Evolutionary conservation across 306 rosid species (phyloP).

Genomic region (Rosa chinensis): DNA sequence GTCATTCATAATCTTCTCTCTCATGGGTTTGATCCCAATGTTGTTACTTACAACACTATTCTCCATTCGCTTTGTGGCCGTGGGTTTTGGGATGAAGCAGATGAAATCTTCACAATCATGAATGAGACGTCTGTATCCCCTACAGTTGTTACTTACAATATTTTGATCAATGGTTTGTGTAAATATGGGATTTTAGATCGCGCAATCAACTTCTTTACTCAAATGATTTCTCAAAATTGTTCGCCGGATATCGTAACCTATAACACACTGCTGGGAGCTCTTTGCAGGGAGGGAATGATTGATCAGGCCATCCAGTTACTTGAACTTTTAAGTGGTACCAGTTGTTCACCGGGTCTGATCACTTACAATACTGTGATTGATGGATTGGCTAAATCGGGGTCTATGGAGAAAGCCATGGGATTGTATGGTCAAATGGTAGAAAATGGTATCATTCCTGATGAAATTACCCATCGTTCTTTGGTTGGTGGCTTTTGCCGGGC

Average conservation of each 20-base stretch:
- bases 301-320: slow-evolving; percentile 66
- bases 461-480: slow-evolving; percentile 66
- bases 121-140: slow-evolving; percentile 52
- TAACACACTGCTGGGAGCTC: slow-evolving; percentile 71
- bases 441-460: slow-evolving; percentile 65
- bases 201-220: slow-evolving; percentile 55
- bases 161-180: slow-evolving; percentile 74
- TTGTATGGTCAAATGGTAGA: slow-evolving; percentile 56
- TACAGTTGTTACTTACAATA: slow-evolving; percentile 69
- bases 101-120: slow-evolving; percentile 70
- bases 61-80: slow-evolving; percentile 64
- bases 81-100: slow-evolving; percentile 68
- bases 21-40: slow-evolving; percentile 58
- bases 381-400: slow-evolving; percentile 55
- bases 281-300: slow-evolving; percentile 74
- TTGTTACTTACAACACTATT: slow-evolving; percentile 72
- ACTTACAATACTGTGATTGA: slow-evolving; percentile 73
- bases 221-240: slow-evolving; percentile 62
- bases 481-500: slow-evolving; percentile 58
- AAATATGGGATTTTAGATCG: slow-evolving; percentile 66
- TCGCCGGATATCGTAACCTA: slow-evolving; percentile 77
- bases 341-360: slow-evolving; percentile 66
- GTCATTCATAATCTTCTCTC: slow-evolving; percentile 56
- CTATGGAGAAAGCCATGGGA: slow-evolving; percentile 59
- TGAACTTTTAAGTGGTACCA: slow-evolving; percentile 43